Evolutionary conservation across 2,329 filamentous ascomycete species (phyloP).

Genomic region (Emmonsia crescens): DNA sequence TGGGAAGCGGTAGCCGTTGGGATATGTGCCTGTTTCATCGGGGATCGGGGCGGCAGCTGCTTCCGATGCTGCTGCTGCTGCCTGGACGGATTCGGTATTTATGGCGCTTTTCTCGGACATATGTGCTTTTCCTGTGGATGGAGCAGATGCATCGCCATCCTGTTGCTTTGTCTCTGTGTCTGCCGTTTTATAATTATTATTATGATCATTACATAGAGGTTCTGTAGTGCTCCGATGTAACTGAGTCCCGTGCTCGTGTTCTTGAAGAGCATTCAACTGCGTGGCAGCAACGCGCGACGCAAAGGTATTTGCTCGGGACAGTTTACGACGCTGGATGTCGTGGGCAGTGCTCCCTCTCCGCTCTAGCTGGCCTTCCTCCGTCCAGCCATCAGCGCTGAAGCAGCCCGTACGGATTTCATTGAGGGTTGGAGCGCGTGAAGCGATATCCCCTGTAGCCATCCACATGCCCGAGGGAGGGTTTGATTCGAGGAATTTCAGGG

Average conservation of each 20-base stretch:
- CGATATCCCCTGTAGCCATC: slow-evolving; percentile 23
- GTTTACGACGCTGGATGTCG: slow-evolving; percentile 19
- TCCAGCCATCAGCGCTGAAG: slow-evolving; percentile 22
- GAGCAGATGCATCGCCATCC: neutral
- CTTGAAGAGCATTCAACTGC: neutral
- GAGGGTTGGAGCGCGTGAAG: slow-evolving; percentile 22
- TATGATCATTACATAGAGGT: neutral
- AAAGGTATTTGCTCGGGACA: slow-evolving; percentile 17
- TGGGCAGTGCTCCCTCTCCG: slow-evolving; percentile 19
- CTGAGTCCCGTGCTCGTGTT: neutral
- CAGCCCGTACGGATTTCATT: slow-evolving; percentile 22
- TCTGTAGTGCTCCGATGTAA: neutral
- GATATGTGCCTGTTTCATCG: slow-evolving; percentile 24
- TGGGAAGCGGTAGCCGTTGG: slow-evolving; percentile 27
- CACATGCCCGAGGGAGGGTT: slow-evolving; percentile 24
- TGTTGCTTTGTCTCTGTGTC: neutral
- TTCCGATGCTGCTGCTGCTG: neutral
- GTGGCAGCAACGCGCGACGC: neutral
- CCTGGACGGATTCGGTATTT: neutral
- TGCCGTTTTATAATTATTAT: neutral
- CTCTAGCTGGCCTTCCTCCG: slow-evolving; percentile 22
- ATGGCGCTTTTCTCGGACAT: neutral
- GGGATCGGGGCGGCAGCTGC: slow-evolving; percentile 12
- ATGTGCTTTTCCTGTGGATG: neutral
- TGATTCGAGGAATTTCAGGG: slow-evolving; percentile 19